Base-by-base conservation (phyloP, 2,329 filamentous ascomycete species). In the Fusarium nanum region DNA sequence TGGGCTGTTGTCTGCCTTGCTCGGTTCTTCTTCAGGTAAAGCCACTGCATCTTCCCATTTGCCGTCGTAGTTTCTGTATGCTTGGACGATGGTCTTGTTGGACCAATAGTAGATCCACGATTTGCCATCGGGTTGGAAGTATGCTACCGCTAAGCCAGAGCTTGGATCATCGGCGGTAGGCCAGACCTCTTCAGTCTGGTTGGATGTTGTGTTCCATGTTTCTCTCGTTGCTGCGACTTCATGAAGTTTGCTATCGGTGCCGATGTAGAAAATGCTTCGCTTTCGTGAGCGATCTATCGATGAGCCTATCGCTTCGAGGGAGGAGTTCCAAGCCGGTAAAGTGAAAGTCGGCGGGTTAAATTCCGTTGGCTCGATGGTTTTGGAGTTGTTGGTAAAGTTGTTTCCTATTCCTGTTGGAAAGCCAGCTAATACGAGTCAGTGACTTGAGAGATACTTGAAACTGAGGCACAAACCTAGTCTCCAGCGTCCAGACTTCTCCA, bases 31-130 rank as follows among this genome's bases (percentile, higher is more conserved):
- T 13, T 63, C 13, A 0, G 41, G 60, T 1, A 63, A 7, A 1
- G 23, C 32, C 4, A 63, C 6, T 13, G 60, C 22, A 16, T 56
- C 10, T 1, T 42, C 5, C 58, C 60, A 63, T 11, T 37, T 23
- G 0, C 47, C 57, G 5, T 47, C 57, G 1, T 62, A 56, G 11
- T 37, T 41, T 11, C 53, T 63, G 16, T 56, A 63, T 1, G 60
- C 49, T 18, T 63, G 47, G 1, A 63, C 41, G 4, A 63, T 63
- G 0, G 60, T 63, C 32, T 56, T 14, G 16, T 63, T 63, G 14
- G 60, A 6, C 58, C 58, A 63, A 3, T 63, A 63, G 47, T 63
- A 63, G 1, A 63, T 7, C 60, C 60, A 63, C 2, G 18, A 27
- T 12, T 56, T 46, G 4, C 47, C 57, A 3, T 63, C 60, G 1